Conservation (phyloP, 805 yeast species). For the Wickerhamomyces canadensis region DNA sequence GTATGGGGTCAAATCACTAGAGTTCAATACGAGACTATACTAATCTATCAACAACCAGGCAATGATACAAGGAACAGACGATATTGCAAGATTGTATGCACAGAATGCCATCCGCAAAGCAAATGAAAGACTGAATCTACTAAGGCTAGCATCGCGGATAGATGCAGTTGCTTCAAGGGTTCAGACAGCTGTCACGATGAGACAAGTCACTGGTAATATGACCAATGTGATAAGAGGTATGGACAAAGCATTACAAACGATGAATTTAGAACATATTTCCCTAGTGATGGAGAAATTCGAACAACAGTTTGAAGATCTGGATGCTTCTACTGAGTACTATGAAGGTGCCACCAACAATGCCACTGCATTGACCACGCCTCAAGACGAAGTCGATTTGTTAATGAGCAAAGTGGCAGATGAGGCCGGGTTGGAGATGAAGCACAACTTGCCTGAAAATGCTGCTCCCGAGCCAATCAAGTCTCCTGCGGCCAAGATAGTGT, state of each 20-base stretch:
- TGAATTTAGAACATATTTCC: conserved; percentile 91
- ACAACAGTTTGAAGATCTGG: conserved; percentile 91
- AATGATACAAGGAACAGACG: conserved; percentile 76
- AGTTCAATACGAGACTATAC: conserved; percentile 1
- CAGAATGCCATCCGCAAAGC: conserved; percentile 92
- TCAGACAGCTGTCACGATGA: conserved; percentile 97
- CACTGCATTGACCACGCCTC: conserved; percentile 86
- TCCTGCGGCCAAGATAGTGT: conserved; percentile 31
- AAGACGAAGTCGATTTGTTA: conserved; percentile 87
- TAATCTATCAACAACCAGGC: conserved; percentile 43
- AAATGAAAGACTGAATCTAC: conserved; percentile 75
- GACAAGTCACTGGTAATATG: conserved; percentile 92
- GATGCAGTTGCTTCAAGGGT: conserved; percentile 96
- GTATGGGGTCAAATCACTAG: background rate
- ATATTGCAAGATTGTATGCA: conserved; percentile 90
- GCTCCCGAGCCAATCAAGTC: conserved; percentile 51
- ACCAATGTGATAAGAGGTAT: conserved; percentile 87
- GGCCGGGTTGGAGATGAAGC: conserved; percentile 91
- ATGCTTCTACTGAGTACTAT: conserved; percentile 88
- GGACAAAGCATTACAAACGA: conserved; percentile 93
- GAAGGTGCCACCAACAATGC: conserved; percentile 86
- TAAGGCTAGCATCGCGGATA: conserved; percentile 80
- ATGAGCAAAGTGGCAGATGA: conserved; percentile 94
- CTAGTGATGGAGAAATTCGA: conserved; percentile 97
- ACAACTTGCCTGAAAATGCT: conserved; percentile 52